Base-by-base conservation (phyloP, 2,329 filamentous ascomycete genomes). In the Diplodia corticola region DNA sequence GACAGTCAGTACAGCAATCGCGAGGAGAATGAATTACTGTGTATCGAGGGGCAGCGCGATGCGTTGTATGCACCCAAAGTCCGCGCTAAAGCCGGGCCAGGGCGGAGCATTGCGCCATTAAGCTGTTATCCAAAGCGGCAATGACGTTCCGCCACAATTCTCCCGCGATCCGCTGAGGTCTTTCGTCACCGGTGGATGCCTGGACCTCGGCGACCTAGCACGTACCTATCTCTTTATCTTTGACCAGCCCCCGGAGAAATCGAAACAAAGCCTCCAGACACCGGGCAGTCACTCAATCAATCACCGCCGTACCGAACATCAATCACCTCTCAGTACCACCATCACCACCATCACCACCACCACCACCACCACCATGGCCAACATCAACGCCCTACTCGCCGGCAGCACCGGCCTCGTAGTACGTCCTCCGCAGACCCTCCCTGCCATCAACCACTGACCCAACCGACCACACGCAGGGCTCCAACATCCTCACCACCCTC, bases 401-500 rank as follows among this genome's bases (percentile, higher is more conserved):
- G 89, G 89, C 69, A 85, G 84, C 71, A 91, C 89, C 65, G 88
- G 89, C 74, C 84, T 90, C 44, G 84, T 83, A 40, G 81, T 83
- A 73, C 64, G 80, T 74, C 54, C 40, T 30, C 63, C 61, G 49
- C 60, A 33, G 30, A 55, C 26, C 50, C 5, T 15, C 13, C 7
- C 20, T 48, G n/a, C 9, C 63, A 28, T 50, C 9, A 22, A 33
- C 24, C 61, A 28, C 63, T 65, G 33, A 65, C 63, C 17, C 4
- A 33, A 53, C 84, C 70, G 65, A 57, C 35, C 67, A 44, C n/a
- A n/a, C n/a, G 10, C 68, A 88, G 86, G 93, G 94, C 74, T 87
- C 86, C 63, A 82, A 91, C 74, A 93, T 97, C 76, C 88, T 97
- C 73, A 78, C 78, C 64, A 81, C 80, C 53, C 81, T 92, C 53